phyloP scores from a whole-genome alignment of 306 rosid species.

The Comarum palustre region DNA sequence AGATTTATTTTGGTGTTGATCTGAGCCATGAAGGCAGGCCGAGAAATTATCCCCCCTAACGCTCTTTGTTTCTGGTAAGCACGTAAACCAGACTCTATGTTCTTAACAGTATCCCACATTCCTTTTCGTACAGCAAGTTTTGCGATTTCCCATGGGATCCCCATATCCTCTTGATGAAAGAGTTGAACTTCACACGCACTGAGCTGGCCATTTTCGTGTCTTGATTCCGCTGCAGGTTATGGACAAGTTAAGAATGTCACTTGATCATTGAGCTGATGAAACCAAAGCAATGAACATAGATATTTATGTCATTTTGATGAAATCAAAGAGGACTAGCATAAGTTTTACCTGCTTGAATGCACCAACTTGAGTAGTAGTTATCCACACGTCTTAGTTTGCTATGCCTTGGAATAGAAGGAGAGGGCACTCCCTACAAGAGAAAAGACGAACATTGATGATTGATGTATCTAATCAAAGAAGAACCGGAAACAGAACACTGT shows the following conservation, averaged over 20 bases:
- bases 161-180: constrained; percentile 88
- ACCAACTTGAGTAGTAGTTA: constrained; percentile 63
- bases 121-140: constrained; percentile 83
- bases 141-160: constrained; percentile 89
- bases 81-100: constrained; percentile 73
- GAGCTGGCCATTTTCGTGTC: constrained; percentile 43
- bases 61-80: constrained; percentile 57
- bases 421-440: constrained; percentile 44
- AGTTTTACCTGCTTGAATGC: constrained; percentile 56
- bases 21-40: constrained; percentile 53
- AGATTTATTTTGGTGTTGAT: constrained; percentile 59
- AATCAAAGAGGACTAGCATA: neutral
- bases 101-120: constrained; percentile 90
- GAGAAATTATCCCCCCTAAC: constrained; percentile 52
- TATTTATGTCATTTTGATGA: neutral
- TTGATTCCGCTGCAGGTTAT: constrained; percentile 64
- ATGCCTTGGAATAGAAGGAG: constrained; percentile 42
- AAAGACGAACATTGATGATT: neutral
- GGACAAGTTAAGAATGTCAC: constrained; percentile 1
- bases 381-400: constrained; percentile 60
- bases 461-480: neutral
- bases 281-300: neutral
- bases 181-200: constrained; percentile 81
- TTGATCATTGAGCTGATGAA: neutral
- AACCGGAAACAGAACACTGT: too few relatives aligned